These are phyloP conservation scores for Rhizophlyctis rosea DNA, from an alignment of 192 early-diverging fungal genomes.

Conservation along the genomic window DNA sequence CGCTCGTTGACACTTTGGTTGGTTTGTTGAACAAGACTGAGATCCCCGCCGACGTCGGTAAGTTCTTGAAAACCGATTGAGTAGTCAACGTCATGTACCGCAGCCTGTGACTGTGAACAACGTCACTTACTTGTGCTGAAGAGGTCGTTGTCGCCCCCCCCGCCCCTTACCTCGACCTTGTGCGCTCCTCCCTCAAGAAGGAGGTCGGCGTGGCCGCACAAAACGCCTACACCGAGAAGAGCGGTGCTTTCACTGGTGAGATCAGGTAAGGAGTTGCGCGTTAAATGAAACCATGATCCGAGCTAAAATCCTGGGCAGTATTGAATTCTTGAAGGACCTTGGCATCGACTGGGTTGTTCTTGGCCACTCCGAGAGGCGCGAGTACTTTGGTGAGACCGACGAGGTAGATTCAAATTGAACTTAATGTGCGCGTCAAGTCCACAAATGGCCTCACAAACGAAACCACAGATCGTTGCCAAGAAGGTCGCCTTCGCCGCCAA, in stretches of 20 bases:
- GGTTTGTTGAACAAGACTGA: slow-evolving; percentile 71
- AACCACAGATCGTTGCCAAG: slow-evolving; percentile 66
- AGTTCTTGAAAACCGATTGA: too few species aligned
- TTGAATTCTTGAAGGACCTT: slow-evolving; percentile 95
- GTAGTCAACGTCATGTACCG: neutral
- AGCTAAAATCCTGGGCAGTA: too few species aligned
- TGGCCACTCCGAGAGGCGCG: slow-evolving; percentile 98
- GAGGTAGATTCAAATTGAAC: slow-evolving; percentile 47
- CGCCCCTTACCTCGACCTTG: slow-evolving; percentile 81
- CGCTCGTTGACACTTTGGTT: slow-evolving; percentile 72
- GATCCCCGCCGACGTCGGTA: slow-evolving; percentile 65
- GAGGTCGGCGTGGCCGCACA: slow-evolving; percentile 92
- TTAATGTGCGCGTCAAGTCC: neutral
- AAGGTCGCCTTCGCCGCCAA: slow-evolving; percentile 87
- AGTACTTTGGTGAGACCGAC: slow-evolving; percentile 84
- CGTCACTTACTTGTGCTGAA: slow-evolving; percentile 24
- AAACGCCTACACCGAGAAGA: slow-evolving; percentile 83
- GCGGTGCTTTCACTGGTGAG: slow-evolving; percentile 97
- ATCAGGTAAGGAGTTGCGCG: slow-evolving; percentile 60
- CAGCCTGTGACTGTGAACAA: slow-evolving; percentile 5
- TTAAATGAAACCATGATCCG: too few species aligned
- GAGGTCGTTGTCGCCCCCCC: slow-evolving; percentile 98
- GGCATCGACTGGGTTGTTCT: slow-evolving; percentile 93
- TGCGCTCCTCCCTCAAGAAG: slow-evolving; percentile 71
- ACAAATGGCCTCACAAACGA: neutral